Base-by-base conservation (phyloP, 2,329 filamentous ascomycete genomes). In the Ascochyta fabae region DNA sequence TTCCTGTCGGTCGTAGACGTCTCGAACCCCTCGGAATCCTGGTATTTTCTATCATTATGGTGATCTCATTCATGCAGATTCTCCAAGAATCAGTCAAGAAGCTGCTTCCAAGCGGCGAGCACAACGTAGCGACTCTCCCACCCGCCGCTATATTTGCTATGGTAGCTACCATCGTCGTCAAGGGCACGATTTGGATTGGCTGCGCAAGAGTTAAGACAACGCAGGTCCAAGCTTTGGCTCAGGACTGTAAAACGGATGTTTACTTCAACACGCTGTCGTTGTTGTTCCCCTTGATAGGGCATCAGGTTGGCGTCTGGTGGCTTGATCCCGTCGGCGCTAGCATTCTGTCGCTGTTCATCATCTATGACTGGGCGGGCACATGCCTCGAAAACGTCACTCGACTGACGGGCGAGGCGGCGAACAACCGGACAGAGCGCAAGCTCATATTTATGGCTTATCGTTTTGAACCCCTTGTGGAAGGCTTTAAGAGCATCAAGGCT, bases 311-410 rank as follows among this genome's bases (percentile, higher is more conserved):
- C 23, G 66, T 88, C 13, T 90, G 87, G 87, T 89, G 87, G 87
- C 78, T 90, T 13, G 87, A 90, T 67, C 82, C 82, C 6, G 77
- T 83, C 0, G 87, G 87, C 50, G 87, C 87, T 3, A 81, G 83
- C 0, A 65, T 88, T 0, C 77, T 90, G 0, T 88, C 86, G 0
- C 72, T 88, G 4, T 88, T 83, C 75, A 88, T 90, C 70, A 88
- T 89, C 62, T 86, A 84, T 72, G 87, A 89, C 73, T 89, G 87
- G 87, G 83, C 83, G 1, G 79, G 80, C 41, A 89, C 86, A 0
- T 85, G 81, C 57, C 78, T 86, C 43, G 79, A 84, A 50, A 86
- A 87, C 61, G 80, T 88, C 42, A 81, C 80, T 1, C 80, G 85
- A 2, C 75, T 88, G 5, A 84, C 83, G 0, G 85, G 85, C n/a